Conservation (phyloP, 192 early-diverging fungal species). For the Physocladia obscura region DNA sequence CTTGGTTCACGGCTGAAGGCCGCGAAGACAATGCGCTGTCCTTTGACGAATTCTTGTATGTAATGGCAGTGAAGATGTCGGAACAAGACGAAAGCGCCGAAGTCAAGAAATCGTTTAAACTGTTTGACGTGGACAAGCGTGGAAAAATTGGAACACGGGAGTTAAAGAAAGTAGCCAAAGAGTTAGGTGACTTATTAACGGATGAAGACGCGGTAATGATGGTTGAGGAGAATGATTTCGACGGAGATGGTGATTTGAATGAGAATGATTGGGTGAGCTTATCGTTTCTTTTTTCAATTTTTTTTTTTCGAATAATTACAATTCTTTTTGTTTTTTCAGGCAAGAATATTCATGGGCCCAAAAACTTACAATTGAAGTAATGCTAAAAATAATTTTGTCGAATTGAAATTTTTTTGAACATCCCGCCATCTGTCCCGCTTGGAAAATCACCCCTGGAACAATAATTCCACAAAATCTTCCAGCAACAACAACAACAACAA, state of each 20-base stretch:
- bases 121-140: slow-evolving; percentile 61
- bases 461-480: too few relatives aligned
- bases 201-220: slow-evolving; percentile 68
- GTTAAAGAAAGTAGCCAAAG: slow-evolving; percentile 57
- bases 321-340: too few relatives aligned
- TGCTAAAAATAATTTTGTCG: too few relatives aligned
- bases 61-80: slow-evolving; percentile 41
- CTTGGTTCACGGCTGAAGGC: slow-evolving; percentile 33
- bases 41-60: slow-evolving; percentile 57
- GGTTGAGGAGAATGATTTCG: slow-evolving; percentile 65
- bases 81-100: slow-evolving; percentile 59
- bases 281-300: too few relatives aligned
- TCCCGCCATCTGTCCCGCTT: too few relatives aligned
- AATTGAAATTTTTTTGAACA: too few relatives aligned
- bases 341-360: too few relatives aligned
- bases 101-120: slow-evolving; percentile 60
- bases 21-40: slow-evolving; percentile 42
- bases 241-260: slow-evolving; percentile 63
- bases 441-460: too few relatives aligned
- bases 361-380: too few relatives aligned
- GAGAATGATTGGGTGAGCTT: slow-evolving; percentile 59
- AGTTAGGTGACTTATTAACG: slow-evolving; percentile 64
- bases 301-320: too few relatives aligned
- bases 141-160: slow-evolving; percentile 58
- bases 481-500: too few relatives aligned